Percentiles rank a stretch among this genome's conserved stretches.
phyloP scores from a whole-genome alignment of 345 rosid species.

The Gossypium bickii region DNA sequence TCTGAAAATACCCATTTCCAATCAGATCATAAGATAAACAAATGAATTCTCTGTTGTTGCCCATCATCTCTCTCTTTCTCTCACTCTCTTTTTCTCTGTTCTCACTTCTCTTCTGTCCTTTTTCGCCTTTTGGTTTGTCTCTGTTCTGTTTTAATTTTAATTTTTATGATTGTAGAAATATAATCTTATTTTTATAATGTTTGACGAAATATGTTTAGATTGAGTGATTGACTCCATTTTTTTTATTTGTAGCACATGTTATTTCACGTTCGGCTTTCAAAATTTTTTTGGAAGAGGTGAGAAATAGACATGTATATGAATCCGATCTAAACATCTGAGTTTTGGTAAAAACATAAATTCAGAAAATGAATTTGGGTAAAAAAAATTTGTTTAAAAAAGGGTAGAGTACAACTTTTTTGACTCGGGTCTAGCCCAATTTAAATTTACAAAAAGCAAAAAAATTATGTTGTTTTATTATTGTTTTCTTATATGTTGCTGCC shows the following conservation, averaged over 20 bases:
- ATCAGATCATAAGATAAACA: slow-evolving; percentile 6
- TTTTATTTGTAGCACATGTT: neutral
- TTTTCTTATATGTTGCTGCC: no score
- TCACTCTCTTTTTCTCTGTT: neutral
- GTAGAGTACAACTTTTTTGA: rapidly evolving
- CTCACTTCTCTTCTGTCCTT: neutral
- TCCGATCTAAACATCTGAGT: no score
- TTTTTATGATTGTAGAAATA: neutral
- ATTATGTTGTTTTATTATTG: no score
- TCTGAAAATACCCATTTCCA: slow-evolving; percentile 14
- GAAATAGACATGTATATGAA: no score
- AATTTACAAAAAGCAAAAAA: no score
- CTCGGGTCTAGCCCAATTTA: rapidly evolving
- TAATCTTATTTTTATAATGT: neutral
- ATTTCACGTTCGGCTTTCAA: neutral
- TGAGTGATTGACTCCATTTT: neutral
- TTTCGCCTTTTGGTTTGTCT: neutral
- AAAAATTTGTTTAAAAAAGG: no score
- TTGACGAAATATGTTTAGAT: neutral
- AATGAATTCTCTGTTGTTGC: neutral
- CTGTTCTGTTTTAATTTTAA: neutral
- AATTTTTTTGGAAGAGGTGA: rapidly evolving
- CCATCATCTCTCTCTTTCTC: neutral
- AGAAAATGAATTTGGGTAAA: rapidly evolving
- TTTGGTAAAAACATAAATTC: no score